A percentile compares a stretch with the other conserved stretches of the same genome.
phyloP scores from a whole-genome alignment of 1,139 yeast species.

The Suhomyces wounanorum region DNA sequence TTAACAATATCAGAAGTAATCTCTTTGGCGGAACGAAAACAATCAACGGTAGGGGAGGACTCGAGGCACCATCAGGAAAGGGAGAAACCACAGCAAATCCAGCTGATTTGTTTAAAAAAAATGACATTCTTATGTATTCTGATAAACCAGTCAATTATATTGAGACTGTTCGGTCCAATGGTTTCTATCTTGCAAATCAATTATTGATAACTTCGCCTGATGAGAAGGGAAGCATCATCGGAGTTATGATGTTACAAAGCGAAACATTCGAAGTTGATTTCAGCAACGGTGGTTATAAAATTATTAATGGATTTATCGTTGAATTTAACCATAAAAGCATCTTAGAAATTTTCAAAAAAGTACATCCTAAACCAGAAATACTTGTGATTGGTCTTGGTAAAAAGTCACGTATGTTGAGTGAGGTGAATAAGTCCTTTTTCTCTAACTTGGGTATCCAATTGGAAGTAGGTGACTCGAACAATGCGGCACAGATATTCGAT shows the following conservation, averaged over 20 bases:
- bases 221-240: constrained; percentile 45
- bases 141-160: constrained; percentile 48
- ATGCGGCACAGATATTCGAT: constrained; percentile 74
- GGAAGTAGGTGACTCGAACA: constrained; percentile 64
- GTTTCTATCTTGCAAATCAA: constrained; percentile 44
- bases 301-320: constrained; percentile 48
- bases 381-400: constrained; percentile 70
- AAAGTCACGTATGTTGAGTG: constrained; percentile 62
- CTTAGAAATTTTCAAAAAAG: constrained; percentile 52
- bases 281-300: constrained; percentile 33
- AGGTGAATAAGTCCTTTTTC: constrained; percentile 50
- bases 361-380: constrained; percentile 80
- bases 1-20: constrained; percentile 7
- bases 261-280: constrained; percentile 66
- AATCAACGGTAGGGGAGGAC: constrained; percentile 14
- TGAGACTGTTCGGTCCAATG: constrained; percentile 42
- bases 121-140: constrained; percentile 47
- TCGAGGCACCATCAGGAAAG: constrained; percentile 41
- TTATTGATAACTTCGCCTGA: constrained; percentile 49
- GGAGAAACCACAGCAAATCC: constrained; percentile 47
- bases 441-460: constrained; percentile 64
- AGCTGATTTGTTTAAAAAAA: constrained; percentile 46
- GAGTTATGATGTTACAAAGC: constrained; percentile 60
- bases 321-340: constrained; percentile 39
- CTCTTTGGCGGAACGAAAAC: constrained; percentile 37